These are phyloP conservation scores for Lenwebbia sp. DNA, from an alignment of 345 rosid species.

Conservation along the genomic window DNA sequence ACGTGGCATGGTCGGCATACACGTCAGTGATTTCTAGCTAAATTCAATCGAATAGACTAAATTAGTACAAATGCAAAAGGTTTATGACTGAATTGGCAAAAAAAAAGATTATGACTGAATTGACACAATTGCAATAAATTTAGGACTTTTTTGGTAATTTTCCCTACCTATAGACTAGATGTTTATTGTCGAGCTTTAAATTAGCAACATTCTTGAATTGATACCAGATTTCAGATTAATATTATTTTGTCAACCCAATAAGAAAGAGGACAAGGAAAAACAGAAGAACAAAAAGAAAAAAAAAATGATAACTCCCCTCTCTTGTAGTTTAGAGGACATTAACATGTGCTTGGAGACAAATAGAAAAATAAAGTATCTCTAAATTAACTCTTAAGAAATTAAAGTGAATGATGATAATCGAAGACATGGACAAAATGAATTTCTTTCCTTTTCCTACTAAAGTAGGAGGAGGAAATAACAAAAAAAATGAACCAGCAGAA, in stretches of 20 bases:
- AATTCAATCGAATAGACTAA: no score
- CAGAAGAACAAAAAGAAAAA: not conserved
- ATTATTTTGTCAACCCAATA: not conserved
- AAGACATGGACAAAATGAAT: not conserved
- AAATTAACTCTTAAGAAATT: no score
- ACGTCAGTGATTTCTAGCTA: no score
- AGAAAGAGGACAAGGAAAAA: not conserved
- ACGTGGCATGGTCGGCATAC: rapidly evolving
- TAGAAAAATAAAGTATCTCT: no score
- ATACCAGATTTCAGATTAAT: not conserved
- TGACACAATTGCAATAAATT: no score
- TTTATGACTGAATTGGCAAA: no score
- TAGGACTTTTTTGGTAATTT: no score
- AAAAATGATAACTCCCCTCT: not conserved
- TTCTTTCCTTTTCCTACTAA: not conserved
- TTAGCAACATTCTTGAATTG: not conserved
- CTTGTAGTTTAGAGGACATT: not conserved
- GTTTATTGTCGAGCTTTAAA: not conserved
- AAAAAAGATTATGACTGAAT: no score
- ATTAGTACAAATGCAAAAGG: no score
- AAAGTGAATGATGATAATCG: no score
- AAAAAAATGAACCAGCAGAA: not conserved
- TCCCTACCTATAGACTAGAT: not conserved
- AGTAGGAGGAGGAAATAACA: not conserved
- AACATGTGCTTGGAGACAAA: no score